Conservation (phyloP, 2,329 filamentous ascomycete genomes). For the Annulohypoxylon truncatum region DNA sequence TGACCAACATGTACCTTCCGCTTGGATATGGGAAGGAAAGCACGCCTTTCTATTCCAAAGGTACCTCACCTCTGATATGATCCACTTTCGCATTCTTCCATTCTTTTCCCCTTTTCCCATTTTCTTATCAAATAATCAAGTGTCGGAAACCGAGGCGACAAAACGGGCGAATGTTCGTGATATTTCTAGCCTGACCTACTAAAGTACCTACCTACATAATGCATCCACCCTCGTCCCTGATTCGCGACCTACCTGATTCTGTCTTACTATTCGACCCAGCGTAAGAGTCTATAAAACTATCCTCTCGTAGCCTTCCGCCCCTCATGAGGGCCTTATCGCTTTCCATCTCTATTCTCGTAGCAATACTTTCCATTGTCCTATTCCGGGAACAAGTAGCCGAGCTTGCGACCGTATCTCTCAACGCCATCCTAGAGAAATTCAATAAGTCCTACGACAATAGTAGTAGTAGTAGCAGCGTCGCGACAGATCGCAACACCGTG, state of each 20-base stretch:
- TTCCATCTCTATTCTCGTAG: slow-evolving; percentile 54
- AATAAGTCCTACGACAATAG: slow-evolving; percentile 25
- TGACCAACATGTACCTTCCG: slow-evolving; percentile 17
- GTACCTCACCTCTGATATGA: background rate
- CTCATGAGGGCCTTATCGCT: slow-evolving; percentile 56
- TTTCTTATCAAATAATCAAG: slow-evolving; percentile 17
- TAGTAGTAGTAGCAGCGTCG: slow-evolving; percentile 22
- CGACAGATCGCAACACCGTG: slow-evolving; percentile 20
- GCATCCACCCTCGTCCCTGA: slow-evolving; percentile 36
- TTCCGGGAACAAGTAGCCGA: slow-evolving; percentile 50
- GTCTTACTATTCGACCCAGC: slow-evolving; percentile 30
- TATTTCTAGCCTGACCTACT: slow-evolving; percentile 30
- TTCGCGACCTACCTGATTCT: slow-evolving; percentile 34
- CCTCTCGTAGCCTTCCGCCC: slow-evolving; percentile 21
- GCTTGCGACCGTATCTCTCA: slow-evolving; percentile 42
- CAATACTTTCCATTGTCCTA: slow-evolving; percentile 52
- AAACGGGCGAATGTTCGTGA: slow-evolving; percentile 38
- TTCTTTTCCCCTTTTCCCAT: background rate
- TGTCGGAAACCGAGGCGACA: background rate
- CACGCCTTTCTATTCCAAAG: background rate
- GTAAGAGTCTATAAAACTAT: slow-evolving; percentile 31
- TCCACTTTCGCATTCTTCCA: background rate
- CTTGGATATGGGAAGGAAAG: background rate
- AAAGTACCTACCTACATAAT: slow-evolving; percentile 33
- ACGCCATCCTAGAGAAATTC: slow-evolving; percentile 40